Base-by-base conservation (phyloP, 257 asterid species). In the Solanum tarapatanum region DNA sequence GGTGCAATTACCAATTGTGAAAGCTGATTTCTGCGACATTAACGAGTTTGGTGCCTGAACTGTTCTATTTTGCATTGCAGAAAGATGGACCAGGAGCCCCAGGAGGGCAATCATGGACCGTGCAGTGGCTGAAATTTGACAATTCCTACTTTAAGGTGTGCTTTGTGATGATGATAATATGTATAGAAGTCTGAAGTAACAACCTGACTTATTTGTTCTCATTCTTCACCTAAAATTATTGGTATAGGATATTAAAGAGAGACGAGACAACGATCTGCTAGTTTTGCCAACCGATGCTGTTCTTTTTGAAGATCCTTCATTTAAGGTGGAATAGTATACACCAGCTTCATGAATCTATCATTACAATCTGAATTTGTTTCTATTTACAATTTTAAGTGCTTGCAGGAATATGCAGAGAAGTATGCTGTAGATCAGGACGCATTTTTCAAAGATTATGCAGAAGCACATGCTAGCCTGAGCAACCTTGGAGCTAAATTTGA, bases 11-110 rank as follows among this genome's bases (percentile, higher is more conserved):
- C 68, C 84, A 45, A 19, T 80, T 2, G 24, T 28, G 84, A 36
- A 21, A 74, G 82, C 51, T 35, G 82, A 21, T 80, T 80, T 45
- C 84, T 43, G 62, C 39, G 2, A 80, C 37, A 26, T 45, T 80
- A 45, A 45, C 0, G 41, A 19, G 85, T 10, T 80, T 82, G 82
- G 19, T 21, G 82, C 82, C 24, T 82, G 85, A 82, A 51, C 70
- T 82, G 4, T 74, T 74, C 32, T 21, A 45, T 84, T 77, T 87
- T 87, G 89, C 90, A 72, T 90, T 86, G 89, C 96, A 97, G 99
- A 97, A 97, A 93, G 98, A 97, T 75, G 99, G 99, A 82, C 99
- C 99, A n/a, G 99, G 99, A 84, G 94, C 96, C 23, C 98, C 99
- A 84, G 99, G 99, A 88, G 99, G 99, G 84, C 99, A 97, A 90